phyloP scores from a whole-genome alignment of 768 basidiomycete genomes.

The Heimioporus sp. region DNA sequence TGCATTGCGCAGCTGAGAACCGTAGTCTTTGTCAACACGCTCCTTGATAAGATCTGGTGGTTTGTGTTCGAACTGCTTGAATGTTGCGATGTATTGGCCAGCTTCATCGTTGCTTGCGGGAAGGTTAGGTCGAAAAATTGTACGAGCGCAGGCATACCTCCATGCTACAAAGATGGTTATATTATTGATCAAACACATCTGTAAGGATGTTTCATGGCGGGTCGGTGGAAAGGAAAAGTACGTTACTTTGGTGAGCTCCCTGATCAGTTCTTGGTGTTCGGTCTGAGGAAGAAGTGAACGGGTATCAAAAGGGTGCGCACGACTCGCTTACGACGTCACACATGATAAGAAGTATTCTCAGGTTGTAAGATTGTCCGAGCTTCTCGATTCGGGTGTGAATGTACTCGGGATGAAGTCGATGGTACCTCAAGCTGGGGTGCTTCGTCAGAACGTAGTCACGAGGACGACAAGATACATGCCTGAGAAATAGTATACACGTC shows the following conservation, averaged over 20 bases:
- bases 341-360: constrained; percentile 83
- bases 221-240: constrained; percentile 7
- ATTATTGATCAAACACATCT: constrained; percentile 89
- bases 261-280: constrained; percentile 88
- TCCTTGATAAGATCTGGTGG: constrained; percentile 94
- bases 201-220: constrained; percentile 1
- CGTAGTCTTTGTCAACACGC: constrained; percentile 86
- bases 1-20: constrained; percentile 73
- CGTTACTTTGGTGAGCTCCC: constrained; percentile 84
- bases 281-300: constrained; percentile 44
- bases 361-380: constrained; percentile 75
- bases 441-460: not conserved
- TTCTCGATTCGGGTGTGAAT: constrained; percentile 88
- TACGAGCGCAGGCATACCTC: constrained; percentile 51
- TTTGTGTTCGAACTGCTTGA: constrained; percentile 93
- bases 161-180: constrained; percentile 92
- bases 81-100: constrained; percentile 85
- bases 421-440: constrained; percentile 75
- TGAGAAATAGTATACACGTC: constrained; percentile 88
- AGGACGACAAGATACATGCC: constrained; percentile 41
- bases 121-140: constrained; percentile 1
- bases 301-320: not conserved
- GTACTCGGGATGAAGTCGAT: constrained; percentile 97
- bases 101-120: constrained; percentile 78
- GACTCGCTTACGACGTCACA: constrained; percentile 81